Percentiles rank a stretch among this genome's conserved stretches.
Evolutionary conservation across 148 eudicot species (phyloP).

Genomic region (Rhododendron kiyosumense): DNA sequence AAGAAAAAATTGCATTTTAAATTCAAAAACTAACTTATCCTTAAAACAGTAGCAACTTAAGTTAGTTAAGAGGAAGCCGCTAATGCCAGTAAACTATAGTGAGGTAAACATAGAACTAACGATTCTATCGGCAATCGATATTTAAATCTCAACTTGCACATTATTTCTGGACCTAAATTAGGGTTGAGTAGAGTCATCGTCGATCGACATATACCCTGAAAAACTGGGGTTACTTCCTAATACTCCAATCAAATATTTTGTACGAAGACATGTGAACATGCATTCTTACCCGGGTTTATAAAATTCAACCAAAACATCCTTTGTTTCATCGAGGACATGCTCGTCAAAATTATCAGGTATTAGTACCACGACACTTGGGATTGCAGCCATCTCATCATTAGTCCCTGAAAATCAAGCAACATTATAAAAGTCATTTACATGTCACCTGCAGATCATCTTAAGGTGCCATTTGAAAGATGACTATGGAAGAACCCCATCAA

Average conservation of each 20-base stretch:
- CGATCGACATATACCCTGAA: not conserved
- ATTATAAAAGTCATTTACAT: not conserved
- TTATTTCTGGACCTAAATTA: not conserved
- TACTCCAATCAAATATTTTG: not conserved
- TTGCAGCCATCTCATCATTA: slow-evolving; percentile 73
- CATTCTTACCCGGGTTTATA: slow-evolving; percentile 83
- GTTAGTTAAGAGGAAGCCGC: no score
- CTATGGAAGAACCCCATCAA: not conserved
- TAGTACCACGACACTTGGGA: slow-evolving; percentile 69
- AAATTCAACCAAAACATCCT: slow-evolving; percentile 87
- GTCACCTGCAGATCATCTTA: no score
- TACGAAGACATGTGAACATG: not conserved
- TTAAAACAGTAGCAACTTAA: not conserved
- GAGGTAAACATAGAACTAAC: not conserved
- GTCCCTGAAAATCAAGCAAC: slow-evolving; percentile 51
- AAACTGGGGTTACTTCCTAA: not conserved
- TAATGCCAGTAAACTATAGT: not conserved
- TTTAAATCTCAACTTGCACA: not conserved
- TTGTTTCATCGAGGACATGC: slow-evolving; percentile 67
- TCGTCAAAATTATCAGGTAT: slow-evolving; percentile 74
- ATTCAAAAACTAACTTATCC: not conserved
- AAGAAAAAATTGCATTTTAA: not conserved
- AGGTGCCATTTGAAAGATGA: not conserved
- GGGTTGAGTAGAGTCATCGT: not conserved
- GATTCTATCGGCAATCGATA: not conserved